phyloP scores from a whole-genome alignment of 192 early-diverging fungal species.

The Backusella mclennaniae region DNA sequence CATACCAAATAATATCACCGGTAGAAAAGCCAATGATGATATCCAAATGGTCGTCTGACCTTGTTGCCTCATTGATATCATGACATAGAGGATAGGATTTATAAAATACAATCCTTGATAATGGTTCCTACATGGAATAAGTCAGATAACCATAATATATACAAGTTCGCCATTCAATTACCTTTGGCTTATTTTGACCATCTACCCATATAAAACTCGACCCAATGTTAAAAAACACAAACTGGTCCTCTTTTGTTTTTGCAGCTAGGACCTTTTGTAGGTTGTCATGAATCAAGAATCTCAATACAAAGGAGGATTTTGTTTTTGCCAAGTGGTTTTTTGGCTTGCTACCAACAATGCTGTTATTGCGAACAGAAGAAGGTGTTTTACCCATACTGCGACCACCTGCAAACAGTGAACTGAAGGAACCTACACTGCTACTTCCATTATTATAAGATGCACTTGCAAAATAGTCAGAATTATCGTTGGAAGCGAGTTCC shows the following conservation, averaged over 20 bases:
- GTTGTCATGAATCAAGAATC: conserved; percentile 66
- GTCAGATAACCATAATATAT: no score
- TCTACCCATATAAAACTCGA: conserved; percentile 72
- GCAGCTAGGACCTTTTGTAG: conserved; percentile 54
- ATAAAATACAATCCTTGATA: conserved; percentile 77
- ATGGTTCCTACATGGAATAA: conserved; percentile 49
- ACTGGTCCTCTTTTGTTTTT: conserved; percentile 50
- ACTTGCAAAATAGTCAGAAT: neutral
- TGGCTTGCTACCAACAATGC: conserved; percentile 35
- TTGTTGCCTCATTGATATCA: conserved; percentile 77
- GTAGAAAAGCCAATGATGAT: conserved; percentile 83
- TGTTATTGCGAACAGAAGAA: neutral
- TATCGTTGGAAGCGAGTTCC: neutral
- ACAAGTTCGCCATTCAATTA: neutral
- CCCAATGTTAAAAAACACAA: conserved; percentile 76
- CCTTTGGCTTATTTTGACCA: conserved; percentile 53
- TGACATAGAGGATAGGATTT: conserved; percentile 82
- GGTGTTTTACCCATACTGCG: neutral
- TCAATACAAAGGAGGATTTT: conserved; percentile 65
- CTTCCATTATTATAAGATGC: conserved; percentile 14
- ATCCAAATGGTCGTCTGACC: conserved; percentile 69
- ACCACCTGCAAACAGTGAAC: conserved; percentile 10
- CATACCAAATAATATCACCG: conserved; percentile 84
- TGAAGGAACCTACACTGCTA: conserved; percentile 24
- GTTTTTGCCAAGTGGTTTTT: conserved; percentile 69